These are phyloP conservation scores for Pestalotiopsis fici DNA, from an alignment of 2,329 filamentous ascomycete species.

Conservation along the genomic window DNA sequence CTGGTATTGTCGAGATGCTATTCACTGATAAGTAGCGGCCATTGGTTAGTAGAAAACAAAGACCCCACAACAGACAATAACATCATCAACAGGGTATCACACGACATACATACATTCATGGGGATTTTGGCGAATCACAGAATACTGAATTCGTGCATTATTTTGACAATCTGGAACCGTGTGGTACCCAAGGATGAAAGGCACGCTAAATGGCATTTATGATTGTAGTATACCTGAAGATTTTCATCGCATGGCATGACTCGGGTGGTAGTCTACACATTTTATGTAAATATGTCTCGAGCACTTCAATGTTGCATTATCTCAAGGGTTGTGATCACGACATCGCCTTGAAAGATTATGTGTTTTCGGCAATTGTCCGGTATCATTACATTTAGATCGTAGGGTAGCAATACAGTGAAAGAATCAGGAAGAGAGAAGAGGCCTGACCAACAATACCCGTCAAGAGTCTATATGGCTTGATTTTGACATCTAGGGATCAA, in stretches of 20 bases:
- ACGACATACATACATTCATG: neutral
- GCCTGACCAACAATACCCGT: no score
- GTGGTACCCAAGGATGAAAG: no score
- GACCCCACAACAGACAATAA: neutral
- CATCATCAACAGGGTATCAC: neutral
- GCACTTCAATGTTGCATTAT: neutral
- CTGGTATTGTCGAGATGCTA: neutral
- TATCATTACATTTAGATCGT: neutral
- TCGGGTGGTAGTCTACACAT: neutral
- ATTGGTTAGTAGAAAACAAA: slow-evolving; percentile 3
- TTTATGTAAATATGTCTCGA: neutral
- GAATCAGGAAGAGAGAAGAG: no score
- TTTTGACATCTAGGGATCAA: no score
- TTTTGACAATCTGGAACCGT: no score
- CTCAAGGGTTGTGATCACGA: neutral
- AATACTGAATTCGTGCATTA: neutral
- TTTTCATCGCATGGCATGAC: no score
- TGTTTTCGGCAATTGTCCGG: neutral
- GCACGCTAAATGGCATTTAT: no score
- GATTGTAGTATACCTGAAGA: no score
- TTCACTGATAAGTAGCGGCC: neutral
- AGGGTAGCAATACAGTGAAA: neutral
- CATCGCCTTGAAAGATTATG: neutral
- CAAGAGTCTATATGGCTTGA: no score
- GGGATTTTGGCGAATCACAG: neutral